phyloP scores from a whole-genome alignment of 495 filamentous ascomycete species.

The Daldinia decipiens region DNA sequence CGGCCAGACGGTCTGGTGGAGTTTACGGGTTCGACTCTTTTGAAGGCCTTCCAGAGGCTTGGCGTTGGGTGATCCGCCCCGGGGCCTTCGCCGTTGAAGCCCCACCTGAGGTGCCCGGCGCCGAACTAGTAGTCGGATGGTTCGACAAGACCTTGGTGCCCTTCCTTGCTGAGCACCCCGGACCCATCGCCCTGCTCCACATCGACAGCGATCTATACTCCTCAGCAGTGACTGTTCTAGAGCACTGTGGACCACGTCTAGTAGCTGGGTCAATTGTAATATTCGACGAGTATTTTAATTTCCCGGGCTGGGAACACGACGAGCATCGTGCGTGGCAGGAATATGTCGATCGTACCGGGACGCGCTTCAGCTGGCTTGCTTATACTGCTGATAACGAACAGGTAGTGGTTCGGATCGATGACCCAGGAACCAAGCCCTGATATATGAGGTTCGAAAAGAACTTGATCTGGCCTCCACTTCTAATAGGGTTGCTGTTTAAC shows the following conservation, averaged over 20 bases:
- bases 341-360: constrained; percentile 1
- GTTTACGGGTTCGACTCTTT: not conserved
- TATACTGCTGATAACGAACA: constrained; percentile 6
- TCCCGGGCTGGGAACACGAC: constrained; percentile 1
- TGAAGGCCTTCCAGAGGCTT: not conserved
- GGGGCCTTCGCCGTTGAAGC: not conserved
- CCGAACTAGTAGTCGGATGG: not conserved
- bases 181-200: not conserved
- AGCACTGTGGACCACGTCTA: constrained; percentile 7
- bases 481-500: not conserved
- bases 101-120: not conserved
- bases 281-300: constrained; percentile 12
- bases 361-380: constrained; percentile 4
- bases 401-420: constrained; percentile 5
- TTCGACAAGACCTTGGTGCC: not conserved
- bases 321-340: constrained; percentile 11
- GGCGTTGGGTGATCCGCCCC: not conserved
- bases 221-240: constrained; percentile 3
- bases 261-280: constrained; percentile 7
- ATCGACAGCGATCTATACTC: constrained; percentile 7
- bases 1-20: not conserved
- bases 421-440: not conserved
- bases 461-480: too few relatives aligned
- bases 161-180: constrained; percentile 5
- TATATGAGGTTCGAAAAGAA: not conserved